Percentiles rank a stretch among this genome's conserved stretches.
phyloP scores from a whole-genome alignment of 345 rosid genomes.

The Eucalyptus marginata region DNA sequence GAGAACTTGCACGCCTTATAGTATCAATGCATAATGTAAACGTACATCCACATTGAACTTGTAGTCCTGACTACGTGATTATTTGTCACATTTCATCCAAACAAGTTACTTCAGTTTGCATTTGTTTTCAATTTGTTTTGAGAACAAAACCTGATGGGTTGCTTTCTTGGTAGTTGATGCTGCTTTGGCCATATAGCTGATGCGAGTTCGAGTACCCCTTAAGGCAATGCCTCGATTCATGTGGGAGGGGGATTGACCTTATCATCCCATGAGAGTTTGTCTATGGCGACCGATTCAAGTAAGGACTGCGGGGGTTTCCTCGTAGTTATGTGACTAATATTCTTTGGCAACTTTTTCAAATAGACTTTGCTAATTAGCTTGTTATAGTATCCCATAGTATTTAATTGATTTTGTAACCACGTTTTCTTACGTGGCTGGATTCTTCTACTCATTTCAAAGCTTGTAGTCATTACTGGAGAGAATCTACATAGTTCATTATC shows the following conservation, averaged over 20 bases:
- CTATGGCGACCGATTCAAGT: neutral
- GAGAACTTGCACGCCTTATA: neutral
- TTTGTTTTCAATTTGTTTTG: neutral
- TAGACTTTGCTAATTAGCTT: neutral
- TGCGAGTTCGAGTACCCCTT: neutral
- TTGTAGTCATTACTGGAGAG: neutral
- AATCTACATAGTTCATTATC: neutral
- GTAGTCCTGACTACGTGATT: neutral
- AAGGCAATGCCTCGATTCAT: neutral
- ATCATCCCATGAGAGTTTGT: neutral
- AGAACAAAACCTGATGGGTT: neutral
- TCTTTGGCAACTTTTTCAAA: neutral
- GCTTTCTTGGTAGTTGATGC: neutral
- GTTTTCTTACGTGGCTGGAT: neutral
- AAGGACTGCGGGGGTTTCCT: neutral
- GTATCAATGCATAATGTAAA: neutral
- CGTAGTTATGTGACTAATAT: neutral
- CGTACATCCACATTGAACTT: neutral
- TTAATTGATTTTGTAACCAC: neutral
- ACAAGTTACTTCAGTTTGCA: neutral
- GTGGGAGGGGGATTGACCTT: neutral
- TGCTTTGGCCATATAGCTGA: neutral
- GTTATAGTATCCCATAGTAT: neutral
- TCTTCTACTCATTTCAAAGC: neutral
- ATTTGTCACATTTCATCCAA: neutral